Evolutionary conservation across 345 rosid genomes (phyloP).

Genomic region (Corchorus olitorius): DNA sequence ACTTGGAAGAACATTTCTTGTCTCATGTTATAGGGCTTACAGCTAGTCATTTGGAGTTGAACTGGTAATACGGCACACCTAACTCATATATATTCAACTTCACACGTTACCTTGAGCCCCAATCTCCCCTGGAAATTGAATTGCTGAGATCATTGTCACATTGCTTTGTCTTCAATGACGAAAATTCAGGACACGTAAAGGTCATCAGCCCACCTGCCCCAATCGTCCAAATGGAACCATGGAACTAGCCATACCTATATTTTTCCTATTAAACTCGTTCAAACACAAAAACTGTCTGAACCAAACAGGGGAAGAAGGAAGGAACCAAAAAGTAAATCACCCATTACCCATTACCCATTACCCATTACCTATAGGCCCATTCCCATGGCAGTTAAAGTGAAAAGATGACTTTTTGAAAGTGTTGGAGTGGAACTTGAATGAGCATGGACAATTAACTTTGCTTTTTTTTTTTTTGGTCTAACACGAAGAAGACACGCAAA

Average conservation of each 20-base stretch:
- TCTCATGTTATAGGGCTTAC: neutral
- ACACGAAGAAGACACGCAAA: neutral
- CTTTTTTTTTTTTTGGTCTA: neutral
- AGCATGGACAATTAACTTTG: neutral
- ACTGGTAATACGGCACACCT: neutral
- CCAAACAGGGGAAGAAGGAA: neutral
- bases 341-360: no score
- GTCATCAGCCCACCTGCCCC: neutral
- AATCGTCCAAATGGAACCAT: neutral
- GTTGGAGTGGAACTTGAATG: no score
- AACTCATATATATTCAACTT: neutral
- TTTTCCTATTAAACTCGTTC: no score
- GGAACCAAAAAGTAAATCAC: no score
- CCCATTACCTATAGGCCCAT: no score
- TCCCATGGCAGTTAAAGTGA: neutral
- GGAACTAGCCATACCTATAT: no score
- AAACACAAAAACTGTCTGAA: neutral
- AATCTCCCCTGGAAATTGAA: neutral
- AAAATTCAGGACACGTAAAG: neutral
- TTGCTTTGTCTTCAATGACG: neutral
- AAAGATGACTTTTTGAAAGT: neutral
- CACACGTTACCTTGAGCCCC: conserved; percentile 13
- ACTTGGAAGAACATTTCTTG: neutral
- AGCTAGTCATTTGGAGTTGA: neutral
- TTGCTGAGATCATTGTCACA: neutral